phyloP scores from a whole-genome alignment of 176 grass and related monocot species.

The Aegilops longissima region DNA sequence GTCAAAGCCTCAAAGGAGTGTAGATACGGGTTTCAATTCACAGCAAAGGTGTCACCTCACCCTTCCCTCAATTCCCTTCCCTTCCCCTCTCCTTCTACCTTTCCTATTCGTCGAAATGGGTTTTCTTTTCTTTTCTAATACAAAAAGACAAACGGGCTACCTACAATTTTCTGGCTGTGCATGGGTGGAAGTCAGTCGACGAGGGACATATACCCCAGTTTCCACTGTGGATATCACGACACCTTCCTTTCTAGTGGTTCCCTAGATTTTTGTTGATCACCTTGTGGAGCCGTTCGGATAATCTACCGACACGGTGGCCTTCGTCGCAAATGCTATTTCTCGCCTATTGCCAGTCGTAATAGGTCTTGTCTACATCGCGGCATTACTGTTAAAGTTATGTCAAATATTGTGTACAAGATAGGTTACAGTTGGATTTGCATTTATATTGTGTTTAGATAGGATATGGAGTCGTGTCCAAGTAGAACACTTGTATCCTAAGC shows the following conservation, averaged over 20 bases:
- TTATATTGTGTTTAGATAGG: too few species aligned
- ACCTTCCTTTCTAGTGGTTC: not conserved
- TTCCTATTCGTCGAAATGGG: too few species aligned
- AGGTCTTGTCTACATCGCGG: too few species aligned
- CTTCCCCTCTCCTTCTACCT: too few species aligned
- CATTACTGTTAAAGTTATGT: too few species aligned
- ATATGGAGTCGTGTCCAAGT: too few species aligned
- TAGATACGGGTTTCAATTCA: not conserved
- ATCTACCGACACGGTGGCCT: not conserved
- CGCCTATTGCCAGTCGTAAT: too few species aligned
- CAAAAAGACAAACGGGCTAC: not conserved
- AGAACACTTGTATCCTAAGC: too few species aligned
- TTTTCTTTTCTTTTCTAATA: not conserved
- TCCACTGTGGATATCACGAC: not conserved
- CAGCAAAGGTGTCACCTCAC: not conserved
- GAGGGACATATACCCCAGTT: not conserved
- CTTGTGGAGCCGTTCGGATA: not conserved
- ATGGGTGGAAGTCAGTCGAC: not conserved
- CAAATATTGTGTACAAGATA: too few species aligned
- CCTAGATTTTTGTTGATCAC: not conserved
- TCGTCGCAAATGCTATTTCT: too few species aligned
- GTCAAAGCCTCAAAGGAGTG: not conserved
- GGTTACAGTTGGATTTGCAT: too few species aligned
- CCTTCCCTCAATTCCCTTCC: not conserved
- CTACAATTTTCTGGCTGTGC: not conserved